phyloP scores from a whole-genome alignment of 768 basidiomycete species.

The Termitomyces sp. region DNA sequence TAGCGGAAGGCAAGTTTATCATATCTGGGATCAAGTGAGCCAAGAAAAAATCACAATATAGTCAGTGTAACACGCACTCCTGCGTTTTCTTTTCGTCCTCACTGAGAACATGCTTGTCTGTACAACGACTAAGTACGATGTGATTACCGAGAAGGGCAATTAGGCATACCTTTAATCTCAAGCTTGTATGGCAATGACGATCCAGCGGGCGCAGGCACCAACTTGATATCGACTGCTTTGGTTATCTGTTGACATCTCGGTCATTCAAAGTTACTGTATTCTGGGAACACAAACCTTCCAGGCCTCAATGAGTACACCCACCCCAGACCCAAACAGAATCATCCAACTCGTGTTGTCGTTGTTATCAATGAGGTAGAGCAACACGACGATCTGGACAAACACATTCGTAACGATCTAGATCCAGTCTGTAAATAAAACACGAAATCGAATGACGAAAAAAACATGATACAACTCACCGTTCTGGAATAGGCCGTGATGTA shows the following conservation, averaged over 20 bases:
- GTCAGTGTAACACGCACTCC: conserved; percentile 50
- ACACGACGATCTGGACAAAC: conserved; percentile 85
- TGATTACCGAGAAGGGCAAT: no score
- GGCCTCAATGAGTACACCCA: conserved; percentile 81
- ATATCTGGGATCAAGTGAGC: conserved; percentile 45
- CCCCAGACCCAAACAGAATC: conserved; percentile 87
- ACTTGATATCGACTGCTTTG: conserved; percentile 83
- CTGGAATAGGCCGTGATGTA: conserved; percentile 26
- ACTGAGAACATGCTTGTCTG: conserved; percentile 93
- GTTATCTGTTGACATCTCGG: conserved; percentile 52
- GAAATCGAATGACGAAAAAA: not conserved
- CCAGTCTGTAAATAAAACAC: not conserved
- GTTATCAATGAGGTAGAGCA: conserved; percentile 93
- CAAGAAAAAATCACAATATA: not conserved
- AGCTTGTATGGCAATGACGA: conserved; percentile 75
- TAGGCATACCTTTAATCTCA: conserved; percentile 66
- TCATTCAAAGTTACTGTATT: not conserved
- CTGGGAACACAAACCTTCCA: conserved; percentile 72
- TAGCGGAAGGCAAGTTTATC: conserved; percentile 94
- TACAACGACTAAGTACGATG: no score
- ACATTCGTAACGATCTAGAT: conserved; percentile 82
- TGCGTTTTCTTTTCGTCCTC: conserved; percentile 98
- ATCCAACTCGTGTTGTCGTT: conserved; percentile 96
- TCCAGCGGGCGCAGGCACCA: conserved; percentile 60
- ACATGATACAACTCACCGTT: conserved; percentile 41